These are phyloP conservation scores for Trichoderma atroviride DNA, from an alignment of 2,329 filamentous ascomycete genomes.

Conservation along the genomic window DNA sequence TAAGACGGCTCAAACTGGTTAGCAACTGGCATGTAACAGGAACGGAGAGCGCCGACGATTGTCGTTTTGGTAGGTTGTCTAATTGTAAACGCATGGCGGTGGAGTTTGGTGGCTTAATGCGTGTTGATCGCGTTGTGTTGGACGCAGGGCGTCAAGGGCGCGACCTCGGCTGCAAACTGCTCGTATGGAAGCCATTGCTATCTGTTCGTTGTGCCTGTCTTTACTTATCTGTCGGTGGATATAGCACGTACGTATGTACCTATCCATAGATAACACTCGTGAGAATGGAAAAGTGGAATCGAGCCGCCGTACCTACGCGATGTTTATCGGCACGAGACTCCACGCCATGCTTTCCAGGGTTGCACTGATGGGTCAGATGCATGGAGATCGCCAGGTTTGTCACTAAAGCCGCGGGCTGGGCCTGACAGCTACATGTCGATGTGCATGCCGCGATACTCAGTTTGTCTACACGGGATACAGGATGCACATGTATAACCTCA, in stretches of 20 bases:
- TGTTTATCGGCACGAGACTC: neutral
- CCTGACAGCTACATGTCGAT: neutral
- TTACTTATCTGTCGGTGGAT: neutral
- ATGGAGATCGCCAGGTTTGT: neutral
- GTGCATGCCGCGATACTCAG: neutral
- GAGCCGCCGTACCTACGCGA: neutral
- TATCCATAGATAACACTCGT: constrained; percentile 1
- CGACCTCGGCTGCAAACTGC: neutral
- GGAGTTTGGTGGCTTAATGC: neutral
- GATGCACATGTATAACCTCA: neutral
- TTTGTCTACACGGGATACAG: neutral
- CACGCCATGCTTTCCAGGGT: neutral
- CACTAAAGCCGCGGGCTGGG: neutral
- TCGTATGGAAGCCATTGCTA: neutral
- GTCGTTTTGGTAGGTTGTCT: constrained; percentile 1
- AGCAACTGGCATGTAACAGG: neutral
- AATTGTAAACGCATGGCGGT: neutral
- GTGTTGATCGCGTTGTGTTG: neutral
- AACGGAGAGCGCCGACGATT: neutral
- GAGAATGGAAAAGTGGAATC: neutral
- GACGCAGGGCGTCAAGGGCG: neutral
- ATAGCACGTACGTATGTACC: neutral
- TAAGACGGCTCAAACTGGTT: constrained; percentile 9
- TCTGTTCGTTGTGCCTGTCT: neutral
- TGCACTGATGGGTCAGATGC: neutral